Evolutionary conservation across 345 rosid species (phyloP), one percentile per base, ranked within the genome.

Genomic region (Eucalyptus camaldulensis): DNA sequence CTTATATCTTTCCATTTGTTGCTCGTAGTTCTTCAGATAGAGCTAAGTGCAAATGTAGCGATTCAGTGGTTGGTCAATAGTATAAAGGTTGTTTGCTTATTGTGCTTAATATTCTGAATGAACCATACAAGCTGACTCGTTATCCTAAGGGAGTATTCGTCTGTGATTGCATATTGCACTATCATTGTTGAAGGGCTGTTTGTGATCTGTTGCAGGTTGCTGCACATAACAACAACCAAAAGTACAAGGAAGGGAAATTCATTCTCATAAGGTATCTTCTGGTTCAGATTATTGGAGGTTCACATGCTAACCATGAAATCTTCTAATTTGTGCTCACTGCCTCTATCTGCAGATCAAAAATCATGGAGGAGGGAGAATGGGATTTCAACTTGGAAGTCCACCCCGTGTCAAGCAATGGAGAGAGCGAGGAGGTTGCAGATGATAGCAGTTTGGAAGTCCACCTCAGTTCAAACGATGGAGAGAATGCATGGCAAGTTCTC

Each of bases 221-320:
- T 7, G 92, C 93, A 37, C 93, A 92, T 81, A 92, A 92, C 60
- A 88, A 91, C 85, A 67, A 49, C 88, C 93, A 92, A 31, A 92
- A 90, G 37, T 92, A 92, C 92, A 92, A 92, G 90, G 94, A 93
- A 91, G 95, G 93, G 49, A 93, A 93, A 80, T 91, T 91, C 87
- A 94, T 92, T 86, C 93, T 91, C 45, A 92, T 92, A 88, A 92
- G 95, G 95, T 91, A 86, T 40, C 83, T 12, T 37, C 14, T 8
- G 5, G 83, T 40, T 21, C 83, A 12, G 83, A 89, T 86, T 86
- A 33, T 53, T 25, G 43, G 60, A 86, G 27, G 12, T 49, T 45
- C 33, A 19, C 69, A 83, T 56, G 40, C 7, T 47, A 58, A n/a
- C 19, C 85, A 15, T 13, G 56, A 37, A 27, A 72, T 49, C 25